Evolutionary conservation across 257 asterid species (phyloP).

Genomic region (Anisodus tanguticus): DNA sequence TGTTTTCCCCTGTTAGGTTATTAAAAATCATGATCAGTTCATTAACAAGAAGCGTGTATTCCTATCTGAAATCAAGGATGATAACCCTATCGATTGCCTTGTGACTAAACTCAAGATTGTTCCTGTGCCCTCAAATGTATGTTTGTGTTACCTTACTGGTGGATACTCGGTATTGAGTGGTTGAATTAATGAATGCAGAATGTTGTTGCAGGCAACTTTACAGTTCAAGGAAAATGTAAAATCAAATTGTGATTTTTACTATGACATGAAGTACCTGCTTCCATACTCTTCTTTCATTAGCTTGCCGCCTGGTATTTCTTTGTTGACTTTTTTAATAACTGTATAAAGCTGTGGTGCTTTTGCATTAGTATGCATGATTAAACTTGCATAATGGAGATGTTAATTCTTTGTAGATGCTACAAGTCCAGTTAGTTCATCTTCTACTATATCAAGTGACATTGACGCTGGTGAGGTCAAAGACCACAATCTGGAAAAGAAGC

Average conservation of each 20-base stretch:
- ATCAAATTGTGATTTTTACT: constrained; percentile 56
- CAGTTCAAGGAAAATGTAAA: constrained; percentile 32
- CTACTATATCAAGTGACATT: constrained; percentile 65
- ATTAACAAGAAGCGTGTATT: constrained; percentile 43
- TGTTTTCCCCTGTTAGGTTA: constrained; percentile 36
- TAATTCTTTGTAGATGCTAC: constrained; percentile 43
- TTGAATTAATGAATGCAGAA: neutral
- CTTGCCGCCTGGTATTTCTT: constrained; percentile 52
- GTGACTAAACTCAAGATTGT: constrained; percentile 31
- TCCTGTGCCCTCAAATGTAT: constrained; percentile 39
- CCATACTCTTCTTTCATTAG: constrained; percentile 68
- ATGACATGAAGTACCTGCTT: constrained; percentile 60
- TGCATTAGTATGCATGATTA: neutral
- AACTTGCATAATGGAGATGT: neutral
- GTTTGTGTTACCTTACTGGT: neutral
- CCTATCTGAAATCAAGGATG: constrained; percentile 49
- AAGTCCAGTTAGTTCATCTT: constrained; percentile 45
- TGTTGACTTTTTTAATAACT: neutral
- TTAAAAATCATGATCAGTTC: constrained; percentile 34
- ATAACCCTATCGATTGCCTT: constrained; percentile 43
- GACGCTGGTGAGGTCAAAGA: constrained; percentile 40
- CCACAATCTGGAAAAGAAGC: constrained; percentile 43
- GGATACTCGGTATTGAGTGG: neutral
- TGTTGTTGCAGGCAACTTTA: constrained; percentile 44
- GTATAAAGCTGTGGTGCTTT: neutral